These are phyloP conservation scores for Colletotrichum tofieldiae DNA, from an alignment of 2,329 filamentous ascomycete species.

Conservation along the genomic window DNA sequence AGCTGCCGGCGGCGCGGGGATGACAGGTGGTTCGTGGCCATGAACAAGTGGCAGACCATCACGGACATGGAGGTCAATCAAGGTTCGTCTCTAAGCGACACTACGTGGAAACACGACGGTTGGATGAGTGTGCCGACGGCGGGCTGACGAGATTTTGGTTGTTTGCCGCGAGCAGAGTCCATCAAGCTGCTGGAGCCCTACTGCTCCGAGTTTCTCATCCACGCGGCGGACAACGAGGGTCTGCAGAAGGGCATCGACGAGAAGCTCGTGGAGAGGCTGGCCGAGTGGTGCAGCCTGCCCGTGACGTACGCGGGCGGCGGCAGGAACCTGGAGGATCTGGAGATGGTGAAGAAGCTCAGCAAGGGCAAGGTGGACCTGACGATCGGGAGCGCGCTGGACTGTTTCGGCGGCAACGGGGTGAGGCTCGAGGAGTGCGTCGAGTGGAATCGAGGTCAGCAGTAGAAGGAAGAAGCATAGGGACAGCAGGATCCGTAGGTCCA, in stretches of 20 bases:
- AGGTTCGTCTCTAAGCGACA: conserved; percentile 60
- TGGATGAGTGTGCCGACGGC: conserved; percentile 15
- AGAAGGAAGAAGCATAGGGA: conserved; percentile 52
- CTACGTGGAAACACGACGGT: not conserved
- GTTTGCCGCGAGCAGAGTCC: conserved; percentile 72
- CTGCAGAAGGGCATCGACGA: conserved; percentile 93
- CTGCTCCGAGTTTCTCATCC: conserved; percentile 96
- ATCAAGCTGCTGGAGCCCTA: conserved; percentile 88
- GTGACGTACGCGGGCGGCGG: conserved; percentile 98
- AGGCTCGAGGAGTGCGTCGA: conserved; percentile 89
- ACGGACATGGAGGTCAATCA: conserved; percentile 95
- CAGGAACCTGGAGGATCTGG: conserved; percentile 84
- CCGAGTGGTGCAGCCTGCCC: conserved; percentile 90
- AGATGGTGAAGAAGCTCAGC: conserved; percentile 85
- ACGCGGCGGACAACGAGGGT: conserved; percentile 97
- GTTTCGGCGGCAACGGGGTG: conserved; percentile 91
- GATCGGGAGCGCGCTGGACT: conserved; percentile 95
- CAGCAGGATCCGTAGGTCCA: not conserved
- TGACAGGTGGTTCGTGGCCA: conserved; percentile 93
- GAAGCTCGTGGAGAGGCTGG: conserved; percentile 81
- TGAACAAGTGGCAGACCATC: conserved; percentile 99
- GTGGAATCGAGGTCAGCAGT: conserved; percentile 77
- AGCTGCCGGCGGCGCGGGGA: conserved; percentile 85
- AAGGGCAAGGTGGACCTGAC: conserved; percentile 89
- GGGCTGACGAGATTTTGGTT: conserved; percentile 2